phyloP scores from a whole-genome alignment of 179 eudicot genomes.

The Silene vulgaris region DNA sequence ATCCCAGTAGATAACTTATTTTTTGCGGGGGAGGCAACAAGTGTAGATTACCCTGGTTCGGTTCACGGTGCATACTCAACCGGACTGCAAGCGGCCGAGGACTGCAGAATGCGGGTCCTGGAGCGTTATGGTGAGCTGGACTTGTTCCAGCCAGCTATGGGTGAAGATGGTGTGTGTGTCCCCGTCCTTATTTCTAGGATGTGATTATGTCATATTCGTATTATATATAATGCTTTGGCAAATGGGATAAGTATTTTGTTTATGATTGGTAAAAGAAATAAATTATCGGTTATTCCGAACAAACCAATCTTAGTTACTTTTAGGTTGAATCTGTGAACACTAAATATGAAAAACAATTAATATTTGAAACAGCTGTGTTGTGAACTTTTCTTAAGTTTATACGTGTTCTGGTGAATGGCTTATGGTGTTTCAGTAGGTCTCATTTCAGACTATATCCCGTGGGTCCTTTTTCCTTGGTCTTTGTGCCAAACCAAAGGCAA shows the following conservation, averaged over 20 bases:
- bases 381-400: too few species aligned
- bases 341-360: neutral
- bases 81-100: conserved; percentile 87
- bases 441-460: too few species aligned
- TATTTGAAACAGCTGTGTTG: too few species aligned
- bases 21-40: conserved; percentile 97
- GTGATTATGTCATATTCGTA: conserved; percentile 25
- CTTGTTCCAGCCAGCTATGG: conserved; percentile 68
- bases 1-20: conserved; percentile 85
- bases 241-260: conserved; percentile 3
- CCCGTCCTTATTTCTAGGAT: conserved; percentile 80
- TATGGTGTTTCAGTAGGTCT: too few species aligned
- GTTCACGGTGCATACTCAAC: conserved; percentile 96
- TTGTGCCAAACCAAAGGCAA: too few species aligned
- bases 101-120: conserved; percentile 90
- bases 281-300: neutral
- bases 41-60: conserved; percentile 68
- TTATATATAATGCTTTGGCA: neutral
- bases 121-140: conserved; percentile 86
- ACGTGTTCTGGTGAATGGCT: too few species aligned
- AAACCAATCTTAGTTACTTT: neutral
- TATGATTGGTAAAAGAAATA: conserved; percentile 7
- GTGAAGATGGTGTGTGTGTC: conserved; percentile 52
- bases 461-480: too few species aligned
- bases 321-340: neutral